phyloP scores from a whole-genome alignment of 108 stramenopile genomes.

The Mediolabrus comicus region DNA sequence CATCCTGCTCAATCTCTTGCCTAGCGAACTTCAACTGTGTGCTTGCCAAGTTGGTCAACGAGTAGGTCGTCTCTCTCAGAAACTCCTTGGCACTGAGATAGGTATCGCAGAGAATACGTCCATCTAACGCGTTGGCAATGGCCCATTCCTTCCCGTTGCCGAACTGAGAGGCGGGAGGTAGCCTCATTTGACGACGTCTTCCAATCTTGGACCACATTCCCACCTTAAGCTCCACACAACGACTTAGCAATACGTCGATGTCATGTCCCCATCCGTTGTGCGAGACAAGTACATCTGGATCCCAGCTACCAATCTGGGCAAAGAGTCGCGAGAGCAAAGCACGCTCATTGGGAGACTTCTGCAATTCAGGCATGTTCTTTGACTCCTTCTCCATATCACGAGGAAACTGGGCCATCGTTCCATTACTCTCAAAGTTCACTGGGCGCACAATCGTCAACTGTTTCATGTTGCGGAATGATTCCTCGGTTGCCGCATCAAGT shows the following conservation, averaged over 20 bases:
- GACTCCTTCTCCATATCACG: slow-evolving; percentile 76
- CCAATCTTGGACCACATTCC: slow-evolving; percentile 94
- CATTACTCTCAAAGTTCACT: slow-evolving; percentile 35
- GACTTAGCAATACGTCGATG: slow-evolving; percentile 90
- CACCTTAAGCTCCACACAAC: slow-evolving; percentile 89
- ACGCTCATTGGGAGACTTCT: slow-evolving; percentile 87
- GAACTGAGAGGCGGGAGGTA: slow-evolving; percentile 64
- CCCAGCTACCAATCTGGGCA: slow-evolving; percentile 85
- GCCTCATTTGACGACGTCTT: slow-evolving; percentile 76
- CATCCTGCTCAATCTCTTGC: slow-evolving; percentile 89
- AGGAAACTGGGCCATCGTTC: slow-evolving; percentile 68
- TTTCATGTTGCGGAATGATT: slow-evolving; percentile 58
- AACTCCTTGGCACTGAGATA: slow-evolving; percentile 94
- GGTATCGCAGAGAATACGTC: slow-evolving; percentile 95
- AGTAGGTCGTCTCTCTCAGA: slow-evolving; percentile 95
- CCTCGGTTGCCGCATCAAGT: slow-evolving; percentile 76
- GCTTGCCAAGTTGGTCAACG: slow-evolving; percentile 75
- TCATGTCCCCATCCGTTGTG: slow-evolving; percentile 99
- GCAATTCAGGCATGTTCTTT: slow-evolving; percentile 73
- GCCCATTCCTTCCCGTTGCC: slow-evolving; percentile 77
- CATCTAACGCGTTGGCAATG: slow-evolving; percentile 78
- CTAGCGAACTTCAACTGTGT: slow-evolving; percentile 81
- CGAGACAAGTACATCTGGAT: slow-evolving; percentile 96
- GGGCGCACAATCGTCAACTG: slow-evolving; percentile 85
- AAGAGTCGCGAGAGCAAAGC: slow-evolving; percentile 85